phyloP scores from a whole-genome alignment of 2,329 filamentous ascomycete genomes.

The Ophiostoma ips region DNA sequence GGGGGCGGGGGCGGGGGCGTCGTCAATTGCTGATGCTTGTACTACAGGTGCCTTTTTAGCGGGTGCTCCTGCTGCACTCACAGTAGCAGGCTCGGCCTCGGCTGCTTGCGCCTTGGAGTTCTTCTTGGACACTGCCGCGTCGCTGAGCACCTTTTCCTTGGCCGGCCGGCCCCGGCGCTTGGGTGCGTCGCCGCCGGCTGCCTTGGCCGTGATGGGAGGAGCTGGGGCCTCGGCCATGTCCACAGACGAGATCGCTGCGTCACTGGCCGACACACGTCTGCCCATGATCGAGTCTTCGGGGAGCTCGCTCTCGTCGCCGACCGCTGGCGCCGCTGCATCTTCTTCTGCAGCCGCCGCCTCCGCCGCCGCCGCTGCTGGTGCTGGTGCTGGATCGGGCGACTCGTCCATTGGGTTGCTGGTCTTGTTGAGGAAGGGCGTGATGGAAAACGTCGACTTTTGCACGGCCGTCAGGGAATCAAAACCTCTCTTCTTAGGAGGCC shows the following conservation, averaged over 20 bases:
- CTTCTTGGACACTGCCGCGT: slow-evolving; percentile 31
- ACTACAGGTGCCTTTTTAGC: too few species aligned
- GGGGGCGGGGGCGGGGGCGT: slow-evolving; percentile 17
- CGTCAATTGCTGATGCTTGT: slow-evolving; percentile 12
- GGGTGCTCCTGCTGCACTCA: neutral
- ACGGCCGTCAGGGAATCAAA: slow-evolving; percentile 48
- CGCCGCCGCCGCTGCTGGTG: neutral
- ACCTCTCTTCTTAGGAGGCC: slow-evolving; percentile 40
- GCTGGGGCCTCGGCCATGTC: slow-evolving; percentile 1
- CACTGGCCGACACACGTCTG: neutral
- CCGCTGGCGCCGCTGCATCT: neutral
- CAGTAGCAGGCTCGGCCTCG: slow-evolving; percentile 8
- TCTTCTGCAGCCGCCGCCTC: neutral
- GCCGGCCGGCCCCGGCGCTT: slow-evolving; percentile 32
- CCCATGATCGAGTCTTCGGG: slow-evolving; percentile 12
- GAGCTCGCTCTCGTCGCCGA: slow-evolving; percentile 13
- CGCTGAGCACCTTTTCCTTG: slow-evolving; percentile 30
- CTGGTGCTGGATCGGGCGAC: slow-evolving; percentile 15
- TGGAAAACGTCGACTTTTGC: slow-evolving; percentile 85
- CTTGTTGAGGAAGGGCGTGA: slow-evolving; percentile 82
- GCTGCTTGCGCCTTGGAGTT: slow-evolving; percentile 20
- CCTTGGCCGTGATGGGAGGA: neutral
- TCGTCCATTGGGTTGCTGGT: slow-evolving; percentile 35
- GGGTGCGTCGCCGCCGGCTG: slow-evolving; percentile 10
- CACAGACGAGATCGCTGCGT: slow-evolving; percentile 1